Conservation (phyloP, 192 early-diverging fungal species). For the Gonapodya sp. region DNA sequence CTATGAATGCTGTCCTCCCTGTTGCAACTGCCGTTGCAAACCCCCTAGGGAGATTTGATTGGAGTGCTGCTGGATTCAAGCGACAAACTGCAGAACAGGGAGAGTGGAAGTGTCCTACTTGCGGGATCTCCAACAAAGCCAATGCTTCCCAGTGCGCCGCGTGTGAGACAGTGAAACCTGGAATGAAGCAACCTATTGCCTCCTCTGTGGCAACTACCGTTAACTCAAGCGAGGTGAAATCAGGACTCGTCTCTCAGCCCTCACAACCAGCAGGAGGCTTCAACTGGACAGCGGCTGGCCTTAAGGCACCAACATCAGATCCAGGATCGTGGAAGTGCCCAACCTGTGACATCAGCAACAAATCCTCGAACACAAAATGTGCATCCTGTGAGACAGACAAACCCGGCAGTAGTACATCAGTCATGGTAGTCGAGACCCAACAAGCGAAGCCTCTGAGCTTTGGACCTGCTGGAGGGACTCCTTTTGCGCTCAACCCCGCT, state of each 20-base stretch:
- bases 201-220: not conserved
- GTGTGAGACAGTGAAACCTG: not conserved
- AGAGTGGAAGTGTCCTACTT: not conserved
- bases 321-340: not conserved
- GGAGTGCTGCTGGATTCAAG: not conserved
- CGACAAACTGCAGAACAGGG: not conserved
- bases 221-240: too few relatives aligned
- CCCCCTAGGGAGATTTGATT: too few relatives aligned
- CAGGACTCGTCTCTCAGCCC: not conserved
- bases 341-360: not conserved
- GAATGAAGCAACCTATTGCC: not conserved
- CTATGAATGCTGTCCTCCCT: too few relatives aligned
- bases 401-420: not conserved
- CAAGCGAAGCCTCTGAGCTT: not conserved
- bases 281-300: slow-evolving; percentile 9
- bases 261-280: not conserved
- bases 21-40: too few relatives aligned
- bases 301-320: not conserved
- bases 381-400: not conserved
- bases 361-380: not conserved
- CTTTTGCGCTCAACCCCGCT: not conserved
- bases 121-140: not conserved
- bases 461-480: not conserved
- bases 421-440: too few relatives aligned
- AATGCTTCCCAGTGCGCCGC: not conserved